phyloP scores from a whole-genome alignment of 2,329 filamentous ascomycete genomes.

The Aspergillus terreus region DNA sequence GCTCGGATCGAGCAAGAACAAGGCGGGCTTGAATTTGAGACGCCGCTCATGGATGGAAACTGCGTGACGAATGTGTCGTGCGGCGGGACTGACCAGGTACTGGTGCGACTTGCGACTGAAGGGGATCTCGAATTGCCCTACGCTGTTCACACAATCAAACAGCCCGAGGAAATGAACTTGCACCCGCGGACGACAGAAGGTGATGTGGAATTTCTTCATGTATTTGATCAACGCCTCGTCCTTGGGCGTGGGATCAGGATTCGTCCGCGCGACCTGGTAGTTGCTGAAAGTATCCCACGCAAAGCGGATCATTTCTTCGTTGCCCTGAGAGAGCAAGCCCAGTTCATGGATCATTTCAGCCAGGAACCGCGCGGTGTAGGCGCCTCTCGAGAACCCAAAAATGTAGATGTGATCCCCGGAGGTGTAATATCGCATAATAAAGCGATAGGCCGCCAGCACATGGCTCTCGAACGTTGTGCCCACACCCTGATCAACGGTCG shows the following conservation, averaged over 20 bases:
- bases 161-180: conserved; percentile 53
- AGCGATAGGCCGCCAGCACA: conserved; percentile 52
- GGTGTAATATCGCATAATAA: conserved; percentile 54
- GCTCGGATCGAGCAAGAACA: conserved; percentile 33
- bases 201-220: conserved; percentile 46
- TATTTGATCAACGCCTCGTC: conserved; percentile 18
- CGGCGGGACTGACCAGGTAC: conserved; percentile 41
- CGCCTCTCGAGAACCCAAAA: conserved; percentile 53
- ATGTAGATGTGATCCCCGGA: conserved; percentile 53
- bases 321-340: conserved; percentile 49
- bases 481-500: conserved; percentile 2
- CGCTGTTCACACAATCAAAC: conserved; percentile 54
- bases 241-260: conserved; percentile 5
- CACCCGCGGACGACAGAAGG: conserved; percentile 48
- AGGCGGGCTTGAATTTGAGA: conserved; percentile 53
- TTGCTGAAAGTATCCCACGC: conserved; percentile 37
- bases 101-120: conserved; percentile 29
- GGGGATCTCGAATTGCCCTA: conserved; percentile 24
- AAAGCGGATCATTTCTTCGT: conserved; percentile 54
- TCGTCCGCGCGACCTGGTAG: conserved; percentile 31
- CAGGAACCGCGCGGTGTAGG: conserved; percentile 52
- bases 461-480: conserved; percentile 46
- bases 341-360: conserved; percentile 51
- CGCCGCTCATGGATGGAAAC: conserved; percentile 53
- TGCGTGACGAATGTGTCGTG: conserved; percentile 49